phyloP scores from a whole-genome alignment of 106 monocot genomes.

The Agapanthus africanus region DNA sequence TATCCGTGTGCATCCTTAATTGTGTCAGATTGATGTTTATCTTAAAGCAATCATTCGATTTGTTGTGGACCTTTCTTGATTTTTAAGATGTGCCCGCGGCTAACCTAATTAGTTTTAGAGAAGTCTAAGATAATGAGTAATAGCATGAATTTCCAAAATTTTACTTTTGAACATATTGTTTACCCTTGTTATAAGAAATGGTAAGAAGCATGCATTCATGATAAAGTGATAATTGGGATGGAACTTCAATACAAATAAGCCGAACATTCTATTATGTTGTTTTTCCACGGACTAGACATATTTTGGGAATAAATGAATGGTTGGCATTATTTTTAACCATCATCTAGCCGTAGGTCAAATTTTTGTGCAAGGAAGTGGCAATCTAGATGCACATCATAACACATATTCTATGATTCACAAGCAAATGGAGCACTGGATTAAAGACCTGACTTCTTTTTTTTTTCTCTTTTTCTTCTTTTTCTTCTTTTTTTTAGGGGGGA shows the following conservation, averaged over 20 bases:
- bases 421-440: background rate
- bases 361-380: background rate
- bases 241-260: background rate
- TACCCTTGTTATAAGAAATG: background rate
- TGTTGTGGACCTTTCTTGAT: background rate
- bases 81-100: background rate
- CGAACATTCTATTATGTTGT: background rate
- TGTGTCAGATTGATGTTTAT: background rate
- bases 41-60: background rate
- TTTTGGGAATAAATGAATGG: background rate
- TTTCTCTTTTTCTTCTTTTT: too few species aligned
- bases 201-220: background rate
- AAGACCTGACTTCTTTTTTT: background rate
- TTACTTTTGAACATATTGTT: background rate
- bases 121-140: too few species aligned
- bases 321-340: background rate
- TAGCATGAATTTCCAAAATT: background rate
- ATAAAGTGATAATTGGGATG: background rate
- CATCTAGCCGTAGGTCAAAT: background rate
- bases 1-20: too few species aligned
- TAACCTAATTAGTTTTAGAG: background rate
- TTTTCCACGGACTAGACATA: background rate
- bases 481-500: too few species aligned
- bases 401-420: background rate
- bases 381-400: background rate